Evolutionary conservation across 306 rosid genomes (phyloP), one percentile per base, ranked within the genome.

Genomic region (Cicer cuneatum): DNA sequence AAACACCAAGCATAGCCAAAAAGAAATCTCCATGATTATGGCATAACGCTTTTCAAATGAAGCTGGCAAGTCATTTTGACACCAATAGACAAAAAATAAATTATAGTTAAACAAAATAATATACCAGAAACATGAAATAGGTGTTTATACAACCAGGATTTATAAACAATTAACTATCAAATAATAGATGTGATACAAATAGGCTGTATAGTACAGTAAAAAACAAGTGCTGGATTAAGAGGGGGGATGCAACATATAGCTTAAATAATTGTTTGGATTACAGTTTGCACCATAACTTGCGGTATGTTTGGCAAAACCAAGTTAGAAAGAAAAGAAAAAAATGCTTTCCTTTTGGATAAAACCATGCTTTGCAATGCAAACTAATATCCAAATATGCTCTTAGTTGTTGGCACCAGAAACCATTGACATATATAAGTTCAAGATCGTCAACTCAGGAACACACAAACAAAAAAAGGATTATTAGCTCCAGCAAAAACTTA

Each of bases 1-100:
- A 77, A 84, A 10, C 51, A 78, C 65, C 73, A 60, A 21, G 82
- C 72, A 75, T 41, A 72, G 39, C 35, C 6, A 78, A 57, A 77
- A 40, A 59, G 9, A 33, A 35, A 24, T 58, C 40, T 35, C 52
- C 66, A 8, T 45, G n/a, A 47, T 16, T 64, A 70, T 57, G 76
- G 58, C 66, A 65, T 53, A 41, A 19, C 69, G 8, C 64, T 59
- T 47, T 57, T 11, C 37, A 66, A 74, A 79, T 24, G 59, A 56
- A 15, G 15, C 72, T 7, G 70, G 66, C 56, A 58, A 49, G 41
- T 35, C 48, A 73, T 49, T 74, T 40, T 19, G 54, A 54, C 56
- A 15, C 38, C 45, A 57, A 37, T 43, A 78, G 21, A 61, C 41
- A 39, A 14, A 4, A 35, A 46, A 66, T 71, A 13, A 45, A 46